These are phyloP conservation scores for Entomortierella parvispora DNA, from an alignment of 192 early-diverging fungal genomes.

Conservation along the genomic window DNA sequence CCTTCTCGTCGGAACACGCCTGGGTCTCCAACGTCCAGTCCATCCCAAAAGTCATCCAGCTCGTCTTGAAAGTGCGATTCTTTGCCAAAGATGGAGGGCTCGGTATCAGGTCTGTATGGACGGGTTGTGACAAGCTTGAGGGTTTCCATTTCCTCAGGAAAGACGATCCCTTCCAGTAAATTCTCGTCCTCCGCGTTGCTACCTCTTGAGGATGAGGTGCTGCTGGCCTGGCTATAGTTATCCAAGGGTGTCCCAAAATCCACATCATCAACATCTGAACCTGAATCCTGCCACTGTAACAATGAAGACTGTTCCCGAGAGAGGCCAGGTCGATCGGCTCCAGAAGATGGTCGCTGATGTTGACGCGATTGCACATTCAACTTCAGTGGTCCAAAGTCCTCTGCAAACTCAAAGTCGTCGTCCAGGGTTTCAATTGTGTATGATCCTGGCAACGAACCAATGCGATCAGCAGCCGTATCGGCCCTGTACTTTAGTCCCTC, in stretches of 20 bases:
- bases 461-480: not conserved
- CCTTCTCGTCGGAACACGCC: constrained; percentile 15
- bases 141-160: constrained; percentile 28
- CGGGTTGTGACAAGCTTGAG: constrained; percentile 14
- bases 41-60: constrained; percentile 44
- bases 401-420: constrained; percentile 32
- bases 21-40: constrained; percentile 16
- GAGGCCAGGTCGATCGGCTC: not conserved
- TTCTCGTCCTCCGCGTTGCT: constrained; percentile 21
- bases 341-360: not conserved
- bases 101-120: constrained; percentile 14
- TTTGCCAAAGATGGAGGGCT: constrained; percentile 26
- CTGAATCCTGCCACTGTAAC: constrained; percentile 22
- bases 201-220: constrained; percentile 12
- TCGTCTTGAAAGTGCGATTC: constrained; percentile 31
- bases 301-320: not conserved
- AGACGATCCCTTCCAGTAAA: constrained; percentile 23
- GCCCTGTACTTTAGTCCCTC: not conserved
- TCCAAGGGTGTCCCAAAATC: constrained; percentile 27
- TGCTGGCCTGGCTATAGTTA: constrained; percentile 23
- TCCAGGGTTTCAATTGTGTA: constrained; percentile 33
- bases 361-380: not conserved
- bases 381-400: constrained; percentile 15
- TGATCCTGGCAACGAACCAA: not conserved
- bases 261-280: constrained; percentile 19